Evolutionary conservation across 345 rosid species (phyloP), one percentile per base, ranked within the genome.

Genomic region (Dimocarpus longan): DNA sequence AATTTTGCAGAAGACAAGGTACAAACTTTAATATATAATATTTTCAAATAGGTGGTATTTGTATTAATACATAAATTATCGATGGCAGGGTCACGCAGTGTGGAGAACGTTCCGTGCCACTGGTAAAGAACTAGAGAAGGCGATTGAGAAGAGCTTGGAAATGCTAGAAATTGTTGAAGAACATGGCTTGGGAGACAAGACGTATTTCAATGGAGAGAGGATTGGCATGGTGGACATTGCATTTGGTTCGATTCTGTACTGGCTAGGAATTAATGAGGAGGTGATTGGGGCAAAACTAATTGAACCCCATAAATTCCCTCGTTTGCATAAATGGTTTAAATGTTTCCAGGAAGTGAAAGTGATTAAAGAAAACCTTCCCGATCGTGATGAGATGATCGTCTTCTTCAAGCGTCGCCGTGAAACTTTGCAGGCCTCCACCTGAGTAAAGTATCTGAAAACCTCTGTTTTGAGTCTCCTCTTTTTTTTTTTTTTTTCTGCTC

Each of bases 1-100:
- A 82, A 82, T 56, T 82, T 73, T 73, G 78, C 46, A 0, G 80
- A 79, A 21, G 88, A 85, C 2, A 82, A 85, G 85, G 87, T 77
- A 71, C 7, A 44, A 6, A 6, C 11, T 44, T 10, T 44, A 6
- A 6, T 44, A 6, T 44, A 6, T 6, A 6, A 6, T 44, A 3
- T 44, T 44, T 44, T 44, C 7, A 6, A 6, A 10, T 6, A 44
- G 7, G 50, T 44, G 50, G 50, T 44, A 44, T 44, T 24, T 50
- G 21, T 44, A 66, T 62, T 37, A 26, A 8, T n/a, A 5, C 3
- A 13, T 2, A 3, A 57, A 57, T 57, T 18, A 18, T 57, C 16
- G 10, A 10, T 59, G 22, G 54, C 67, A 73, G 86, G 60, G 60
- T 11, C n/a, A 22, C 18, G 32, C 39, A 7, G 21, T 76, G 1